Base-by-base conservation (phyloP, 306 rosid genomes). In the Vigna unguiculata region DNA sequence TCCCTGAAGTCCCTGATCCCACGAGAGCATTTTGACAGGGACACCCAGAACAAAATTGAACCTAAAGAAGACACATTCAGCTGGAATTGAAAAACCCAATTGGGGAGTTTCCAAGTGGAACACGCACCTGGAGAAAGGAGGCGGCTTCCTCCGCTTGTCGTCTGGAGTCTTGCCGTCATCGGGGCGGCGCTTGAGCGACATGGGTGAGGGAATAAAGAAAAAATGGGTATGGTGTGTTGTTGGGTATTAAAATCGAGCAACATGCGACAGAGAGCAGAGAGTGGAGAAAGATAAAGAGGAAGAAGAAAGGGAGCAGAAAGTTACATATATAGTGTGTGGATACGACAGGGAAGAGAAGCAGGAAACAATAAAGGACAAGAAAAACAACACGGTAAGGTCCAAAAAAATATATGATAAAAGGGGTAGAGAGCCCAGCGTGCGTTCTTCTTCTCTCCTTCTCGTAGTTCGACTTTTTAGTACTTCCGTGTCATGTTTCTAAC, bases 181-280 rank as follows among this genome's bases (percentile, higher is more conserved):
- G 4, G 89, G 87, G 71, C 88, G 88, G 81, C 98, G 82, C 86
- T 91, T 91, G 83, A 87, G 93, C 73, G 98, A 93, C 98, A 91
- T 91, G 85, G 71, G 45, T 64, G 71, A 78, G 69, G 51, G 53
- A 63, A 63, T 41, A 24, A 10, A 17, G 4, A 60, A 40, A 55
- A 59, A 15, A 63, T 5, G 4, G 22, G 62, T 72, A 38, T n/a
- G 78, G 30, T n/a, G 21, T 34, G 73, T 20, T 34, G 73, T 20
- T 34, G 83, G 72, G 72, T 28, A 64, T 8, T 78, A 51, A 81
- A 79, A 66, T 21, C 55, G 52, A 84, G 58, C 87, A 82, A 69
- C 96, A 88, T 77, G 86, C 86, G 79, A n/a, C n/a, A n/a, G 83
- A 65, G 58, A 3, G n/a, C 5, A 43, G 48, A 12, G 16, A 43